Evolutionary conservation across 2,329 filamentous ascomycete genomes (phyloP).

Genomic region (Capronia epimyces): DNA sequence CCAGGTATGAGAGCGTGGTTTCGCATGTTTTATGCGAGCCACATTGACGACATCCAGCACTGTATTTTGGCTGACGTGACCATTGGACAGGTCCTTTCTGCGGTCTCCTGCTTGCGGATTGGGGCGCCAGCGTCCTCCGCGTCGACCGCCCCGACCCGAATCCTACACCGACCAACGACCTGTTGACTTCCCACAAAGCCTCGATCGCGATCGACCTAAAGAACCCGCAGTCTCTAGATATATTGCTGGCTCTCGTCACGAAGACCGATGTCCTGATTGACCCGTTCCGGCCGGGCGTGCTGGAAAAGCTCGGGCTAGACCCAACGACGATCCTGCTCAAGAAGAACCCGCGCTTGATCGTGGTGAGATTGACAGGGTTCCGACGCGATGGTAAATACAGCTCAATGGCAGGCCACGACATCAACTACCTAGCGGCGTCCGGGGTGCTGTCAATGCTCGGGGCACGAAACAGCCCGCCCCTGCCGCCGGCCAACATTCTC

Average conservation of each 20-base stretch:
- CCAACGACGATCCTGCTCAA: constrained; percentile 60
- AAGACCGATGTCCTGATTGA: constrained; percentile 78
- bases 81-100: constrained; percentile 86
- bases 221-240: constrained; percentile 58
- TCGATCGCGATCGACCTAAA: constrained; percentile 79
- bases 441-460: constrained; percentile 76
- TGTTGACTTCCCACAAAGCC: constrained; percentile 69
- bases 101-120: constrained; percentile 81
- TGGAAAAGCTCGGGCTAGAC: constrained; percentile 75
- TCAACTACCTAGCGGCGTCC: constrained; percentile 89
- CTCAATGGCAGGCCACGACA: constrained; percentile 88
- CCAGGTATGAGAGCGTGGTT: constrained; percentile 51
- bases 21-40: too few relatives aligned
- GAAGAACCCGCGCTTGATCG: constrained; percentile 69
- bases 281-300: constrained; percentile 83
- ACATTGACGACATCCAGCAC: too few relatives aligned
- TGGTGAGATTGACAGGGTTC: constrained; percentile 86
- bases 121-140: constrained; percentile 80
- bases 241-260: constrained; percentile 61
- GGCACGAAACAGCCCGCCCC: constrained; percentile 57
- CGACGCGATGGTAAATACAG: constrained; percentile 78
- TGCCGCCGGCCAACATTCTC: constrained; percentile 75
- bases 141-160: constrained; percentile 60
- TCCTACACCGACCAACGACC: constrained; percentile 61
- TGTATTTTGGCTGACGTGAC: too few relatives aligned